Evolutionary conservation across 2,329 filamentous ascomycete species (phyloP).

Genomic region (Dothiorella sarmentorum): DNA sequence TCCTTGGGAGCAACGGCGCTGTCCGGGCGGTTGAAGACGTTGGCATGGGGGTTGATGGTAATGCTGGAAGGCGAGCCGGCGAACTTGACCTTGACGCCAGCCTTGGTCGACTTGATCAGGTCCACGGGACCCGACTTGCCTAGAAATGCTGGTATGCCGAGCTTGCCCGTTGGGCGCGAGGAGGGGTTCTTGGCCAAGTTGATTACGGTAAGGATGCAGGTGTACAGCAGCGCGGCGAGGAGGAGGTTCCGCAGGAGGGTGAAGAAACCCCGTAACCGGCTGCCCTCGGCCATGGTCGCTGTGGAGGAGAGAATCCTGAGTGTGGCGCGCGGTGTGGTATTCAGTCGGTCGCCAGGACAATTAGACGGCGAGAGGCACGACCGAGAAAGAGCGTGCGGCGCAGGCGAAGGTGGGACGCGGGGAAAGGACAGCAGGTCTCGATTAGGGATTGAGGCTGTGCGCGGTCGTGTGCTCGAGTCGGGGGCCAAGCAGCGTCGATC

Average conservation of each 20-base stretch:
- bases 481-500: neutral
- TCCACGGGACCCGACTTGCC: conserved; percentile 41
- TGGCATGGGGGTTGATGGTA: conserved; percentile 51
- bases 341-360: neutral
- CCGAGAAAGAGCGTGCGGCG: neutral
- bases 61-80: conserved; percentile 39
- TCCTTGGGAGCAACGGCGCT: conserved; percentile 50
- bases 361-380: neutral
- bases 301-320: neutral
- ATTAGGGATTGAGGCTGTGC: conserved; percentile 4
- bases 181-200: conserved; percentile 41
- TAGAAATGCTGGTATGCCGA: conserved; percentile 41
- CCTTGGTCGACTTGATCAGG: conserved; percentile 40
- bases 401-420: neutral
- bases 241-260: conserved; percentile 43
- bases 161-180: conserved; percentile 38
- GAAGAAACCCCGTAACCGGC: conserved; percentile 31
- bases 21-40: conserved; percentile 53
- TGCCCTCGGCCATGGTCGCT: conserved; percentile 34
- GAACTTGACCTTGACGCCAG: conserved; percentile 43
- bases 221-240: conserved; percentile 43
- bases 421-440: neutral
- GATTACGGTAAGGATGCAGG: conserved; percentile 41
- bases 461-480: neutral
- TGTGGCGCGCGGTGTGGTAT: neutral